A percentile compares a stretch with the other conserved stretches of the same genome.
These are phyloP conservation scores for Neurospora sp. DNA, from an alignment of 495 filamentous ascomycete species.

Conservation along the genomic window DNA sequence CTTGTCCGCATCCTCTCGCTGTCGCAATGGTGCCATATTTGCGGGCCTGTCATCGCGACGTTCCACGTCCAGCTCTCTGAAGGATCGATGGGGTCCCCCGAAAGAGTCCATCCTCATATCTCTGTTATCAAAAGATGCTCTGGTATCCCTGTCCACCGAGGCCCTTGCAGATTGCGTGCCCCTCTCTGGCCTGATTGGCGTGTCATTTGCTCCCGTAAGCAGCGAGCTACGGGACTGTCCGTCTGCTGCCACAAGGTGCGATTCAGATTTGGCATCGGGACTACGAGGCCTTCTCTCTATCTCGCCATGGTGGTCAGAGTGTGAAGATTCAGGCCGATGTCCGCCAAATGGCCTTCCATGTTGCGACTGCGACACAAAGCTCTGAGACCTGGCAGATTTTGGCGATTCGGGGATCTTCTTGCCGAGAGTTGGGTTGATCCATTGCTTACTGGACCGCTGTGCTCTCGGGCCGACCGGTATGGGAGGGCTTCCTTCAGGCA, in stretches of 20 bases:
- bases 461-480: slow-evolving; percentile 53
- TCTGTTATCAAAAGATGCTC: slow-evolving; percentile 3
- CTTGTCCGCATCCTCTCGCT: not conserved
- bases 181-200: slow-evolving; percentile 22
- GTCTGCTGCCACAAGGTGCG: slow-evolving; percentile 17
- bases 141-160: slow-evolving; percentile 27
- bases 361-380: slow-evolving; percentile 29
- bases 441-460: slow-evolving; percentile 46
- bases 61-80: slow-evolving; percentile 1
- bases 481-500: slow-evolving; percentile 41
- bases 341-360: slow-evolving; percentile 27
- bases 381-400: slow-evolving; percentile 31
- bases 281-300: slow-evolving; percentile 32
- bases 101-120: slow-evolving; percentile 15
- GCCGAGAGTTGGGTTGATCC: slow-evolving; percentile 45
- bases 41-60: not conserved
- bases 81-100: not conserved
- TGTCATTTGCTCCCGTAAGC: slow-evolving; percentile 24
- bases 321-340: slow-evolving; percentile 24
- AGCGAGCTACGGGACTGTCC: slow-evolving; percentile 23
- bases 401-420: slow-evolving; percentile 38
- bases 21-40: slow-evolving; percentile 1
- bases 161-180: slow-evolving; percentile 30
- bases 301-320: slow-evolving; percentile 33
- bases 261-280: slow-evolving; percentile 34